Evolutionary conservation across 2,329 filamentous ascomycete species (phyloP), one percentile per base, ranked within the genome.

Genomic region (Colletotrichum kahawae): DNA sequence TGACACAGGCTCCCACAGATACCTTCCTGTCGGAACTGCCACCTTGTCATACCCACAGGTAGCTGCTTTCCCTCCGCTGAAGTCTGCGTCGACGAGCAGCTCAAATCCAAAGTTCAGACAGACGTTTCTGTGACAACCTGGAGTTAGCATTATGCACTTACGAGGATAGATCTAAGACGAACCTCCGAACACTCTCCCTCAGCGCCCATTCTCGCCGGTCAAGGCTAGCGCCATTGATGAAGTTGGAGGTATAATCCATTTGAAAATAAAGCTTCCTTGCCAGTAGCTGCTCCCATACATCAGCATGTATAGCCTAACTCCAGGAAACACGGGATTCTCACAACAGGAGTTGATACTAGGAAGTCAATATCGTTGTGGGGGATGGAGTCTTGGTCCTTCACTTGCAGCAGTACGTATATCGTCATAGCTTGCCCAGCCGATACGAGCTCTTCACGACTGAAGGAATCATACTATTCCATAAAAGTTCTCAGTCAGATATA

Each of bases 21-120:
- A 36, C 13, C 68, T 66, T 16, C 60, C 54, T 6, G 51, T 34
- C 33, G 72, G 72, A 18, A 72, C 31, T 9, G 72, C 48, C 10
- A 75, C 13, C 3, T 34, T 24, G 12, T 70, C 31, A 18, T 62
- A 75, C n/a, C 63, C 69, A 18, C 36, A 56, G n/a, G 69, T 67
- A 6, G 33, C 29, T 24, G 38, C 7, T 3, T 31, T 13, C 12
- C 43, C 27, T 8, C 56, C 18, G 21, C 43, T 48, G 7, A 72
- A 54, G 6, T 67, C 54, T 6, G 67, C 54, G n/a, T 75, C 72
- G 7, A 72, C 33, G 5, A 74, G 54, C 13, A 71, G 68, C 67
- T 74, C 62, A 4, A 72, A 29, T 10, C 67, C 69, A 21, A 71
- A 74, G 8, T 67, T 31, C 13, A 74, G 62, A 8, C 71, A 74